Evolutionary conservation across 768 basidiomycete species (phyloP).

Genomic region (Mycena chlorophos): DNA sequence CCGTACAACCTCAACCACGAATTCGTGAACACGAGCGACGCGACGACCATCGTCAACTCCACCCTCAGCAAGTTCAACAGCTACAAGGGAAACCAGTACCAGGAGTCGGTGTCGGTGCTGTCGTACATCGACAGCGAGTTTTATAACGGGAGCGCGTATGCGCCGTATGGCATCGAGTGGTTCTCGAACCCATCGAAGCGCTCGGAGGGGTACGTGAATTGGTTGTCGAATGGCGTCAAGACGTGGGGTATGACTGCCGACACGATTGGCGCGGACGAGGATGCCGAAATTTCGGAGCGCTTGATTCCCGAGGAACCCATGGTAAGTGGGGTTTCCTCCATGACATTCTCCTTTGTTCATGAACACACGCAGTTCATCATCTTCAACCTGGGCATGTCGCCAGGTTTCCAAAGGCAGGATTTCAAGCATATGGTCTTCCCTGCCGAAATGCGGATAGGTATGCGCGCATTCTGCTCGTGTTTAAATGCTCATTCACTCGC

Average conservation of each 20-base stretch:
- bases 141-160: constrained; percentile 47
- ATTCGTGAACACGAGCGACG: constrained; percentile 45
- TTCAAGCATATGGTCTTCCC: constrained; percentile 77
- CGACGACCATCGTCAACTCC: constrained; percentile 44
- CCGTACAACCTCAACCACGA: constrained; percentile 58
- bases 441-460: constrained; percentile 62
- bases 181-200: constrained; percentile 54
- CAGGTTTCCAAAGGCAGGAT: constrained; percentile 73
- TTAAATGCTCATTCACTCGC: background rate
- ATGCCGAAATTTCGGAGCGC: constrained; percentile 48
- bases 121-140: constrained; percentile 41
- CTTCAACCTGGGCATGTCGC: constrained; percentile 81
- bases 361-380: constrained; percentile 63
- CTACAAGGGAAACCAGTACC: constrained; percentile 56
- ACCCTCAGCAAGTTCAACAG: constrained; percentile 46
- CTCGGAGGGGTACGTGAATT: constrained; percentile 47
- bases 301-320: constrained; percentile 71
- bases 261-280: constrained; percentile 54
- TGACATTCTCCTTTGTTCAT: background rate
- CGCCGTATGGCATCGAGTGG: constrained; percentile 61
- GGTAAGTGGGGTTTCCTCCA: constrained; percentile 53
- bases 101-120: constrained; percentile 57
- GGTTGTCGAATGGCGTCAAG: constrained; percentile 56
- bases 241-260: constrained; percentile 59
- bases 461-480: background rate